phyloP scores from a whole-genome alignment of 129 eudicot genomes.

The Flaveria trinervia region DNA sequence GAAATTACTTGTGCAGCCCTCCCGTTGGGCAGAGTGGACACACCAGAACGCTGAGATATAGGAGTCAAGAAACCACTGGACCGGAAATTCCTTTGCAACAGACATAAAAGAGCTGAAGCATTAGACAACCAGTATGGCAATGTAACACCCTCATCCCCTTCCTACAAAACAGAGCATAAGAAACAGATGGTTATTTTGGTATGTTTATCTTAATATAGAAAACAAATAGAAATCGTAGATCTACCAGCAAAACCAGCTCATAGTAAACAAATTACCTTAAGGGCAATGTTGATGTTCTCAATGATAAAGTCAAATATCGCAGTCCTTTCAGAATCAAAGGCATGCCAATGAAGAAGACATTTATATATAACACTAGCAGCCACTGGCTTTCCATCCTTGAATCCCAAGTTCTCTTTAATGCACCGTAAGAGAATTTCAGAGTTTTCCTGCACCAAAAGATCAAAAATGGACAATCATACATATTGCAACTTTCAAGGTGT shows the following conservation, averaged over 20 bases:
- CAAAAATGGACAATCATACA: background rate
- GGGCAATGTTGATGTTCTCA: slow-evolving; percentile 74
- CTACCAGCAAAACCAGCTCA: slow-evolving; percentile 10
- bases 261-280: slow-evolving; percentile 53
- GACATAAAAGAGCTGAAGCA: slow-evolving; percentile 90
- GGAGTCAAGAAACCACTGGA: slow-evolving; percentile 84
- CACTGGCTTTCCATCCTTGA: slow-evolving; percentile 87
- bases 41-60: slow-evolving; percentile 72
- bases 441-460: slow-evolving; percentile 57
- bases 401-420: slow-evolving; percentile 85
- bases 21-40: slow-evolving; percentile 67
- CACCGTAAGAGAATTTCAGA: slow-evolving; percentile 72
- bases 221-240: background rate
- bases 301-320: slow-evolving; percentile 88
- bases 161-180: slow-evolving; percentile 45
- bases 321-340: slow-evolving; percentile 96
- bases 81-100: slow-evolving; percentile 84
- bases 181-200: background rate
- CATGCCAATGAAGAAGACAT: slow-evolving; percentile 94
- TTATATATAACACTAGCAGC: slow-evolving; percentile 94
- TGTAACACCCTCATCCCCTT: slow-evolving; percentile 68
- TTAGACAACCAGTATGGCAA: slow-evolving; percentile 94
- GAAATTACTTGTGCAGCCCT: slow-evolving; percentile 73
- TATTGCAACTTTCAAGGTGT: slow-evolving; percentile 4
- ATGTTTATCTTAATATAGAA: slow-evolving; percentile 3